phyloP scores from a whole-genome alignment of 1,284 basidiomycete genomes.

The Ganoderma multipileum region DNA sequence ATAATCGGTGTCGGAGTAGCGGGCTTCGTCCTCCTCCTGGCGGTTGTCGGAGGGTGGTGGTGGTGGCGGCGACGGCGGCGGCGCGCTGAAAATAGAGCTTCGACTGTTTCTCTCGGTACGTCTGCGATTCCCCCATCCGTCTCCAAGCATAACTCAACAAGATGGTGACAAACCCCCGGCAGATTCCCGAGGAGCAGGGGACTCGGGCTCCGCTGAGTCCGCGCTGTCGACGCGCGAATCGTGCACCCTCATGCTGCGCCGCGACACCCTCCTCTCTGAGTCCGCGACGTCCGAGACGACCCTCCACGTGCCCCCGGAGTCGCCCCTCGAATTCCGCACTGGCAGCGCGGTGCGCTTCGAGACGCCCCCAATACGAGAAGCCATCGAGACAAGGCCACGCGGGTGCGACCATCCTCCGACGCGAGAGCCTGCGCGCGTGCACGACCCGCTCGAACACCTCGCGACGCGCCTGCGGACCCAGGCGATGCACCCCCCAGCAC shows the following conservation, averaged over 20 bases:
- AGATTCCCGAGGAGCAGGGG: neutral
- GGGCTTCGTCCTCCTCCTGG: neutral
- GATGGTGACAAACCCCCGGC: neutral
- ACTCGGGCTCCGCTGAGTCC: neutral
- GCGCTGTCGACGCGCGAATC: neutral
- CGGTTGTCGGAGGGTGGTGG: neutral
- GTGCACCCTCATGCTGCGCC: neutral
- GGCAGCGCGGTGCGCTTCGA: neutral
- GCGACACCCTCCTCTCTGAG: neutral
- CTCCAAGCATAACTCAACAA: neutral
- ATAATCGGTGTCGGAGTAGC: conserved; percentile 2
- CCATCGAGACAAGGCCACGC: neutral
- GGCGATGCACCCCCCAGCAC: neutral
- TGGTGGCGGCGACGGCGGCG: neutral
- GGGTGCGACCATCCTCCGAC: neutral
- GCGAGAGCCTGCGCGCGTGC: neutral
- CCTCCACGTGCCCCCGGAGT: neutral
- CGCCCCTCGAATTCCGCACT: neutral
- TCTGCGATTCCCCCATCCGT: neutral
- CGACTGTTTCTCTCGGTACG: conserved; percentile 1
- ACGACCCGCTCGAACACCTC: neutral
- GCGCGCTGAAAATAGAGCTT: neutral
- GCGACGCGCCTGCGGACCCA: neutral
- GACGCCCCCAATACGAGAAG: neutral
- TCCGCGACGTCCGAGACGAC: neutral